These are phyloP conservation scores for Coriaria nepalensis DNA, from an alignment of 306 rosid genomes.

Conservation along the genomic window DNA sequence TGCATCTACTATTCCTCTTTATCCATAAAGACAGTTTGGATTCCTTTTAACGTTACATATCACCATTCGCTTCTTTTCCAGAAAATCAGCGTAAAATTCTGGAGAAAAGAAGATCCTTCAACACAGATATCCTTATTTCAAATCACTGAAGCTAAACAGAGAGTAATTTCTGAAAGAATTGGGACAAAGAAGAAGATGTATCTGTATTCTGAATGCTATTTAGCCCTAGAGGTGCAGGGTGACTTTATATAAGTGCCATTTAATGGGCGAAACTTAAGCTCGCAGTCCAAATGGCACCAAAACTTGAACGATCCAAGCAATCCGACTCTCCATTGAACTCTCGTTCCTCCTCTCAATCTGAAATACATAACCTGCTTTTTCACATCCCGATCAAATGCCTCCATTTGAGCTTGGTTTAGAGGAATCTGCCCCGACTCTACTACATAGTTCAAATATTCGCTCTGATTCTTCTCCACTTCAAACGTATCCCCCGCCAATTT, in stretches of 20 bases:
- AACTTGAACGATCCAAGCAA: slow-evolving; percentile 46
- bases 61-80: too few relatives aligned
- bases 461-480: slow-evolving; percentile 37
- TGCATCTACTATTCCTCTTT: too few relatives aligned
- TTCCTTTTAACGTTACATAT: too few relatives aligned
- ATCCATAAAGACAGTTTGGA: too few relatives aligned
- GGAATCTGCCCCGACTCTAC: slow-evolving; percentile 40
- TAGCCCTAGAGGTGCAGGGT: slow-evolving; percentile 47
- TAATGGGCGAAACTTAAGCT: slow-evolving; percentile 39
- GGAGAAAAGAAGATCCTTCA: too few relatives aligned
- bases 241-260: slow-evolving; percentile 42
- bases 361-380: slow-evolving; percentile 33
- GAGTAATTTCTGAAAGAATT: too few relatives aligned
- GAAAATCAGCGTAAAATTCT: too few relatives aligned
- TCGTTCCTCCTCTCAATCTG: slow-evolving; percentile 34
- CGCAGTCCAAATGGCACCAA: slow-evolving; percentile 42
- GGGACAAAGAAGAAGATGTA: too few relatives aligned
- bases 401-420: slow-evolving; percentile 33
- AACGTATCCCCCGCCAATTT: slow-evolving; percentile 25
- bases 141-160: too few relatives aligned
- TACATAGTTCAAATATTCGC: slow-evolving; percentile 22
- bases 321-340: slow-evolving; percentile 57
- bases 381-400: slow-evolving; percentile 28
- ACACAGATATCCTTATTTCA: too few relatives aligned
- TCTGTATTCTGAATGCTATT: slow-evolving; percentile 13